Conservation (phyloP, 2,329 filamentous ascomycete species). For the Neospermospora avenae region DNA sequence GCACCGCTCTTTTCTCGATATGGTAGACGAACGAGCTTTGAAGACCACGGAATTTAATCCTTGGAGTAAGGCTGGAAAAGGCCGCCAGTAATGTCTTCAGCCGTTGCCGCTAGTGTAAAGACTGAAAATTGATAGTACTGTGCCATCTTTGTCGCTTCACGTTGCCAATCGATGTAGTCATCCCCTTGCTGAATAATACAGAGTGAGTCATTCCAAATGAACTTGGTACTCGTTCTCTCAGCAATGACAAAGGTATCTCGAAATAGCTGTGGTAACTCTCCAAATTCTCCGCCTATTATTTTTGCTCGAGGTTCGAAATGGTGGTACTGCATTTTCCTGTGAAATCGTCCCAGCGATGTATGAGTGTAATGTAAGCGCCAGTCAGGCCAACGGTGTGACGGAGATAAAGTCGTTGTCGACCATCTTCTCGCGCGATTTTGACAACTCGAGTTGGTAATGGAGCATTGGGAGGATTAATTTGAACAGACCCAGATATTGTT, state of each 20-base stretch:
- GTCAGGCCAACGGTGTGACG: constrained; percentile 3
- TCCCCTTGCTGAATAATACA: constrained; percentile 17
- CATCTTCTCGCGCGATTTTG: constrained; percentile 1
- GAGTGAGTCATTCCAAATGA: constrained; percentile 14
- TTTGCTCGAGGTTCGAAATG: background rate
- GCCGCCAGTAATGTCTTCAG: background rate
- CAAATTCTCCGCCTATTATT: background rate
- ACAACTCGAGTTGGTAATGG: background rate
- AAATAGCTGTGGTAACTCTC: background rate
- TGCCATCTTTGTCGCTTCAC: constrained; percentile 11
- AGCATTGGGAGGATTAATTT: background rate
- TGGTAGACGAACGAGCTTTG: constrained; percentile 6
- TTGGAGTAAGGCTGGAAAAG: background rate
- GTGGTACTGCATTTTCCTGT: background rate
- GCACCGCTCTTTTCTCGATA: background rate
- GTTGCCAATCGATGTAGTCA: constrained; percentile 4
- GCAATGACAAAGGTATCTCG: constrained; percentile 2
- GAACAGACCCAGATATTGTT: constrained; percentile 1
- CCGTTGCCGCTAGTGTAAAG: constrained; percentile 6
- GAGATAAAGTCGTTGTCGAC: background rate
- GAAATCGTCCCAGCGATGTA: constrained; percentile 7
- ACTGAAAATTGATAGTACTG: constrained; percentile 11
- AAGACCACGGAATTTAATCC: background rate
- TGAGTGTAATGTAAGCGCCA: constrained; percentile 7
- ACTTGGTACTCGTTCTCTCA: background rate